phyloP scores from a whole-genome alignment of 1,284 basidiomycete genomes.

The Marasmius oreades region DNA sequence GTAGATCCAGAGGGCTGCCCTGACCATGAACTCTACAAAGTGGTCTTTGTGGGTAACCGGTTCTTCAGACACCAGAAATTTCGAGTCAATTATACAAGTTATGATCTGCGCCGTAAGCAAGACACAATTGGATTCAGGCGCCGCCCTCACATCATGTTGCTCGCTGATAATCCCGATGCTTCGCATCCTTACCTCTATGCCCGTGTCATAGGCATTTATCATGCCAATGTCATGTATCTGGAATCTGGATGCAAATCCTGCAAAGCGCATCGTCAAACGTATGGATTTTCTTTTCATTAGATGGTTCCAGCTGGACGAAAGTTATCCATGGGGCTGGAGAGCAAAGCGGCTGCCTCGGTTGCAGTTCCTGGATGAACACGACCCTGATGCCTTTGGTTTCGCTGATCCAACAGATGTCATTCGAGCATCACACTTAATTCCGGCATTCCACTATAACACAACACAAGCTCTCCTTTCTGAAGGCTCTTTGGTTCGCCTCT shows the following conservation, averaged over 20 bases:
- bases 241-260: no score
- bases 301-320: not conserved
- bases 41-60: conserved; percentile 12
- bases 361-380: not conserved
- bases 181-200: conserved; percentile 33
- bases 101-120: conserved; percentile 19
- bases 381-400: not conserved
- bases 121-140: conserved; percentile 21
- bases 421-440: not conserved
- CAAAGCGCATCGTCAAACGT: not conserved
- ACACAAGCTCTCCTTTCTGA: not conserved
- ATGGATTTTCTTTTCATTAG: not conserved
- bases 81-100: conserved; percentile 22
- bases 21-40: not conserved
- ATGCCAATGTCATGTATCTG: conserved; percentile 21
- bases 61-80: conserved; percentile 16
- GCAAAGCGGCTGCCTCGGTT: not conserved
- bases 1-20: not conserved
- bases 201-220: conserved; percentile 30
- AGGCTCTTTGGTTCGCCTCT: not conserved
- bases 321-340: not conserved
- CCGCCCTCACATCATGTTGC: conserved; percentile 20
- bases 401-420: not conserved
- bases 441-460: not conserved
- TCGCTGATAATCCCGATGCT: conserved; percentile 1